Evolutionary conservation across 805 yeast genomes (phyloP).

Genomic region (Saccharomyces kudriavzevii): DNA sequence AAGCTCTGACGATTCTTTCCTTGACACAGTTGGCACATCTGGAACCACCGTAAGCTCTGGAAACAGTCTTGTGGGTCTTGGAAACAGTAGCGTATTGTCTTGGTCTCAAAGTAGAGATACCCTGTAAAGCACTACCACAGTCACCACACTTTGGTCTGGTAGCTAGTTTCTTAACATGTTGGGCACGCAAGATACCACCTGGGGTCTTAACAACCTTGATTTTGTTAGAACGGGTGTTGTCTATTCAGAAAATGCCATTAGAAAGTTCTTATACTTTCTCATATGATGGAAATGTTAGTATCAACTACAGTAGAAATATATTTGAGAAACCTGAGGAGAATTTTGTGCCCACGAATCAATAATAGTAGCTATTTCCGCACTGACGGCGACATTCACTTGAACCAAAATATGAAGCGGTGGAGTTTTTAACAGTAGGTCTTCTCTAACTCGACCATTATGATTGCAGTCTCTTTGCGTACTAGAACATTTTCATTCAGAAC

Average conservation of each 20-base stretch:
- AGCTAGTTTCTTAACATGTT: conserved; percentile 89
- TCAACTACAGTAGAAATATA: neutral
- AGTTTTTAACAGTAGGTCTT: neutral
- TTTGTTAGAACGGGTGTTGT: conserved; percentile 99
- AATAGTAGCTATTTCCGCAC: no score
- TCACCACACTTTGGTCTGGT: conserved; percentile 86
- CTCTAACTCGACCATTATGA: neutral
- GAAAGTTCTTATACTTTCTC: neutral
- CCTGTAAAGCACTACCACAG: conserved; percentile 74
- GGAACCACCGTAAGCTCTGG: conserved; percentile 99
- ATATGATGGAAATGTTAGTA: neutral
- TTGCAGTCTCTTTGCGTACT: no score
- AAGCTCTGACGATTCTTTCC: conserved; percentile 99
- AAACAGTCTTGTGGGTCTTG: conserved; percentile 95
- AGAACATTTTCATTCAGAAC: no score
- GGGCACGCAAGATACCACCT: conserved; percentile 98
- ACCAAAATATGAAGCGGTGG: no score
- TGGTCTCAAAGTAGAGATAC: conserved; percentile 95
- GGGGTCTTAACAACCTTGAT: conserved; percentile 99
- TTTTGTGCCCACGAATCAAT: neutral
- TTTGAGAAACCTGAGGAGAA: neutral
- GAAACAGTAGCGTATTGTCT: conserved; percentile 93
- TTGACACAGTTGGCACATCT: conserved; percentile 98
- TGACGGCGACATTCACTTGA: no score
- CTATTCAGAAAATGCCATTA: conserved; percentile 31